Evolutionary conservation across 345 rosid genomes (phyloP).

Genomic region (Salix koriyanagi): DNA sequence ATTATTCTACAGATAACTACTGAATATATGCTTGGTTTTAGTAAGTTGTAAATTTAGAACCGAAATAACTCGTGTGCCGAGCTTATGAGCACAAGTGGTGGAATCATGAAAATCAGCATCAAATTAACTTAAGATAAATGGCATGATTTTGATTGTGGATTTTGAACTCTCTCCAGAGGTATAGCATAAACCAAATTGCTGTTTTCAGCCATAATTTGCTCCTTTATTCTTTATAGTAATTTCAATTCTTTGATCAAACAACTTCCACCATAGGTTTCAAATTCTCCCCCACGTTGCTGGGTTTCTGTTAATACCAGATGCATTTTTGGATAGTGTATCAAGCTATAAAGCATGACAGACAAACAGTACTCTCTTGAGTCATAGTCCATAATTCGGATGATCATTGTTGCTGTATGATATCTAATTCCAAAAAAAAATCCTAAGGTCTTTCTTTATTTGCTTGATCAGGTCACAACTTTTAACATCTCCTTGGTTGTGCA

Average conservation of each 20-base stretch:
- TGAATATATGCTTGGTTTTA: background rate
- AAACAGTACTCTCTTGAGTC: background rate
- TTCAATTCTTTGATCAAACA: background rate
- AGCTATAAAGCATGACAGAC: background rate
- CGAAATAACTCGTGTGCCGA: background rate
- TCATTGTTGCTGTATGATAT: background rate
- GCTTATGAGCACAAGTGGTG: background rate
- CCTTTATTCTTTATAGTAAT: background rate
- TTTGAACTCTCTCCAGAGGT: background rate
- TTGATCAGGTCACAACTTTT: constrained; percentile 69
- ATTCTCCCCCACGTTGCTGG: background rate
- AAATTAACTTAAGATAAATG: background rate
- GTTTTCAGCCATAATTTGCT: background rate
- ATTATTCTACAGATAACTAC: background rate
- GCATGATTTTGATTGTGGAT: background rate
- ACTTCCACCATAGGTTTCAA: background rate
- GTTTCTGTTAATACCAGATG: background rate
- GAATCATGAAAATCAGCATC: background rate
- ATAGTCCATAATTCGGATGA: background rate
- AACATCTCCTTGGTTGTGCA: constrained; percentile 78
- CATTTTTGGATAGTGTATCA: background rate
- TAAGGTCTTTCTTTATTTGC: background rate
- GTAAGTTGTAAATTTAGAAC: background rate
- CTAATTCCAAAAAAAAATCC: background rate
- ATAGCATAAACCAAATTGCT: background rate